Conservation (phyloP, 2,329 filamentous ascomycete species). For the Lasiodiplodia hormozganensis region DNA sequence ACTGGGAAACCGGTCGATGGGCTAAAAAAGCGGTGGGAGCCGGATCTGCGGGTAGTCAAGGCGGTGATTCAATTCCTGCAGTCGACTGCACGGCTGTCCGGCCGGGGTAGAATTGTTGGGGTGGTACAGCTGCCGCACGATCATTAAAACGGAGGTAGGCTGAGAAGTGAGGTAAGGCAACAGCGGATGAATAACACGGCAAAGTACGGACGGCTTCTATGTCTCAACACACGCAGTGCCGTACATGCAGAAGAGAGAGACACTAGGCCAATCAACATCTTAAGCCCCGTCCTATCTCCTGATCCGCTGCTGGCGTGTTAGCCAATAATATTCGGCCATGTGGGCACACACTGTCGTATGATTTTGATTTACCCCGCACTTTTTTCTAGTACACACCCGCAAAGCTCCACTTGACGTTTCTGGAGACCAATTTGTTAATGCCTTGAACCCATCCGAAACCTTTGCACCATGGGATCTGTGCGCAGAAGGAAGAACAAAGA, state of each 20-base stretch:
- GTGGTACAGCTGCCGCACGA: neutral
- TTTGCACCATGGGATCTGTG: neutral
- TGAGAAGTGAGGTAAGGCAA: slow-evolving; percentile 1
- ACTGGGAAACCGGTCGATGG: slow-evolving; percentile 74
- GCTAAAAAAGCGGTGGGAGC: slow-evolving; percentile 71
- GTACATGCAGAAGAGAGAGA: neutral
- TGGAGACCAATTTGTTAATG: neutral
- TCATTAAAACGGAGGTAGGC: neutral
- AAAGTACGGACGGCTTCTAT: neutral
- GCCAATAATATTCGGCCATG: neutral
- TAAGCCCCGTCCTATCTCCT: neutral
- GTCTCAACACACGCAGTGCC: neutral
- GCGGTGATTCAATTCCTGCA: too few species aligned
- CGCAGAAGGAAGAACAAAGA: neutral
- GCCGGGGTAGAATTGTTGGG: slow-evolving; percentile 32
- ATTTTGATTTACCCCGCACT: neutral
- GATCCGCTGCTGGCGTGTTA: neutral
- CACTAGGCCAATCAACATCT: neutral
- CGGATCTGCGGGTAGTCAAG: slow-evolving; percentile 55
- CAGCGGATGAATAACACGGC: neutral
- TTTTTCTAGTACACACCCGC: neutral
- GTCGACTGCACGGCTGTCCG: too few species aligned
- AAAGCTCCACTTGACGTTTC: neutral
- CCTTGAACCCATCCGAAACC: neutral
- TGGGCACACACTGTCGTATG: neutral